A percentile compares a stretch with the other conserved stretches of the same genome.
Evolutionary conservation across 208 protist genomes (phyloP).

Genomic region (Acanthamoeba divionensis): DNA sequence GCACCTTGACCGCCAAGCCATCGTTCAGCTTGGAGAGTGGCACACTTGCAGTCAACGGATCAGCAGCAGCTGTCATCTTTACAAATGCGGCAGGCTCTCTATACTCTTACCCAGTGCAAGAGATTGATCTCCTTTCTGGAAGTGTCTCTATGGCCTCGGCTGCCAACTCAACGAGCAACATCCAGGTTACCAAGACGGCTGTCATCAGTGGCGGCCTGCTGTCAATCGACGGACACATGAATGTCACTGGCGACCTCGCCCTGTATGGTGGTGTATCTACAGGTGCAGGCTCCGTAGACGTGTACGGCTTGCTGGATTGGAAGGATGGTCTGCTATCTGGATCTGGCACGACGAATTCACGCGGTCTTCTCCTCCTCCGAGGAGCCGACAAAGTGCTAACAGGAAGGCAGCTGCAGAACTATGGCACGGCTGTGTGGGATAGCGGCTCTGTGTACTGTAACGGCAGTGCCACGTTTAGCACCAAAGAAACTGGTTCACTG

Average conservation of each 20-base stretch:
- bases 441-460: not conserved
- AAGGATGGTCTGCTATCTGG: conserved; percentile 8
- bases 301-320: not conserved
- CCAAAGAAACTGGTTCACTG: not conserved
- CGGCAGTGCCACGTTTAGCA: not conserved
- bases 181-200: not conserved
- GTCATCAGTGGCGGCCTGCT: conserved; percentile 24
- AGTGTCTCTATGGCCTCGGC: not conserved
- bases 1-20: not conserved
- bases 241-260: not conserved
- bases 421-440: not conserved
- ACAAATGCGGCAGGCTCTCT: not conserved
- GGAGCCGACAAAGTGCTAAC: not conserved
- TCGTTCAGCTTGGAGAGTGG: not conserved
- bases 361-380: not conserved
- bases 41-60: not conserved
- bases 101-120: no score
- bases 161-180: no score
- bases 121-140: no score
- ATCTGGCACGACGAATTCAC: not conserved
- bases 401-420: not conserved
- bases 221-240: not conserved
- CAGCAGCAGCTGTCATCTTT: not conserved
- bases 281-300: not conserved
- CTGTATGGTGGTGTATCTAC: not conserved